A percentile compares a stretch with the other conserved stretches of the same genome.
Conservation (phyloP, 192 early-diverging fungal genomes). For the Backusella tuberculispora region DNA sequence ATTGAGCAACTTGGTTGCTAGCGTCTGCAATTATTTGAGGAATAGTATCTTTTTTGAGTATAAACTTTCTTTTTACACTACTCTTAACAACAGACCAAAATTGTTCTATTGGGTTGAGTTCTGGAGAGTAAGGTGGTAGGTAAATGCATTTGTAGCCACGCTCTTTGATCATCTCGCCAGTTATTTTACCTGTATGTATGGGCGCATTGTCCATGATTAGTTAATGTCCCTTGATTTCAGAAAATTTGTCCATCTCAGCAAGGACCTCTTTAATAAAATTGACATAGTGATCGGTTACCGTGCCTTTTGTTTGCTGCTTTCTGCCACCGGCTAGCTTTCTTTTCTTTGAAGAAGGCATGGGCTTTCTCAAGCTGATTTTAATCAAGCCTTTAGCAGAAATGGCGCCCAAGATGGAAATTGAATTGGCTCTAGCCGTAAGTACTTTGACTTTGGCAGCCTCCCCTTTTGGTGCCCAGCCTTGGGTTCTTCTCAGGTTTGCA, state of each 20-base stretch:
- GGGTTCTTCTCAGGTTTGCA: conserved; percentile 23
- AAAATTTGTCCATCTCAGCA: conserved; percentile 23
- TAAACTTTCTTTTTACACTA: too few species aligned
- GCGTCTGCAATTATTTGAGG: too few species aligned
- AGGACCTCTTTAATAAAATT: conserved; percentile 11
- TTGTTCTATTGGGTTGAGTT: conserved; percentile 35
- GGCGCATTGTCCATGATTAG: conserved; percentile 35
- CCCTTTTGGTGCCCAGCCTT: conserved; percentile 15
- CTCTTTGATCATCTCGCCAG: conserved; percentile 2
- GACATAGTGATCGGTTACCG: neutral
- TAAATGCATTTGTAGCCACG: conserved; percentile 26
- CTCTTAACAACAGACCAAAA: conserved; percentile 30
- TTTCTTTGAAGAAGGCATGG: conserved; percentile 19
- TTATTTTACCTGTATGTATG: conserved; percentile 19
- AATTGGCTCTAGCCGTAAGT: conserved; percentile 24
- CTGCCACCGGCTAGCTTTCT: conserved; percentile 12
- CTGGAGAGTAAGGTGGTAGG: conserved; percentile 28
- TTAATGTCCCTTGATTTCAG: conserved; percentile 29
- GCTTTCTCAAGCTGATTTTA: conserved; percentile 18
- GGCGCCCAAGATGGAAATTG: too few species aligned
- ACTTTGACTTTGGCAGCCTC: conserved; percentile 21
- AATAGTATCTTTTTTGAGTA: too few species aligned
- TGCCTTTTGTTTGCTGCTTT: conserved; percentile 19
- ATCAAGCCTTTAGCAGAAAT: too few species aligned
- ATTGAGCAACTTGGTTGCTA: conserved; percentile 21